These are phyloP conservation scores for Lithospermum erythrorhizon DNA, from an alignment of 257 asterid genomes.

Conservation along the genomic window DNA sequence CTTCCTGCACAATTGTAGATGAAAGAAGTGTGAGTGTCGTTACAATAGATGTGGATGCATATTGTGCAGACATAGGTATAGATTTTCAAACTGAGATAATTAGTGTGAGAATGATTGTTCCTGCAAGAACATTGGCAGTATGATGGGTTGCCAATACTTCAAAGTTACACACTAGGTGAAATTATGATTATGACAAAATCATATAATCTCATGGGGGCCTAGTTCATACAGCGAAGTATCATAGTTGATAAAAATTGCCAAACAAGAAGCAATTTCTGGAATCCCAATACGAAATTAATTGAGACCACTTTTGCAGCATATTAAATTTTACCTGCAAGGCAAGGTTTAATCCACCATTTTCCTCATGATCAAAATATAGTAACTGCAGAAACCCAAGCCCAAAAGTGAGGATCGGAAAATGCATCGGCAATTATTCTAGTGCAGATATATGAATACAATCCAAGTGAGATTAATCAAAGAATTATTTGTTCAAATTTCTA, in stretches of 20 bases:
- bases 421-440: background rate
- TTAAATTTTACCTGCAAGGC: constrained; percentile 61
- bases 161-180: background rate
- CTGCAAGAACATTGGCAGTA: background rate
- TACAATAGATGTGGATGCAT: background rate
- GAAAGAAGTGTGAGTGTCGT: background rate
- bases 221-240: background rate
- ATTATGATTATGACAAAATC: background rate
- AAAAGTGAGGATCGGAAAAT: background rate
- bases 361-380: constrained; percentile 80
- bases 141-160: background rate
- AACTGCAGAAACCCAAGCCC: constrained; percentile 42
- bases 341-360: constrained; percentile 76
- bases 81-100: background rate
- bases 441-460: background rate
- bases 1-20: constrained; percentile 47
- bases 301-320: constrained; percentile 4
- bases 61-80: background rate
- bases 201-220: background rate
- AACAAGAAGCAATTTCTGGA: background rate
- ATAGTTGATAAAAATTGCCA: background rate
- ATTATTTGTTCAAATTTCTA: background rate
- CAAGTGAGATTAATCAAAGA: background rate
- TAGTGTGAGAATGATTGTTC: background rate
- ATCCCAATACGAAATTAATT: background rate